Percentiles rank a stretch among this genome's conserved stretches.
These are phyloP conservation scores for Corymbia maculata DNA, from an alignment of 345 rosid species.

Conservation along the genomic window DNA sequence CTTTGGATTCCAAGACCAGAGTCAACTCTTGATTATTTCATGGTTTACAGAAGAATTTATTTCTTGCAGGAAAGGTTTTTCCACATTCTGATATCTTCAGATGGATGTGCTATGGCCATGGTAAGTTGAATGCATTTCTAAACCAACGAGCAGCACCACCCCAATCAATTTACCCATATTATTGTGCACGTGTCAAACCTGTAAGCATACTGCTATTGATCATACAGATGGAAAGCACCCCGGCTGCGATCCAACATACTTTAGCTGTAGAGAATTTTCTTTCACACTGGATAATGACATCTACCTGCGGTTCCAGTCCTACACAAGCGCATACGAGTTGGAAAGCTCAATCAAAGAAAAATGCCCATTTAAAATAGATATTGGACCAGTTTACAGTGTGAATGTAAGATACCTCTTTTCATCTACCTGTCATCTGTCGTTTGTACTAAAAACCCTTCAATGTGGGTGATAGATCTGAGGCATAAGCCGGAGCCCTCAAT, in stretches of 20 bases:
- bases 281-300: conserved; percentile 75
- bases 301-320: conserved; percentile 67
- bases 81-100: conserved; percentile 71
- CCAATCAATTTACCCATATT: not conserved
- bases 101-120: conserved; percentile 92
- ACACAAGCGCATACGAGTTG: conserved; percentile 44
- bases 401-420: conserved; percentile 36
- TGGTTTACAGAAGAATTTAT: not conserved
- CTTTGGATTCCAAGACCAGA: not conserved
- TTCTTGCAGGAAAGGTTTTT: conserved; percentile 65
- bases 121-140: conserved; percentile 17
- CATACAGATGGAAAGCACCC: conserved; percentile 87
- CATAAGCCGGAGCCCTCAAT: not conserved
- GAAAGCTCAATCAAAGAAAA: conserved; percentile 52
- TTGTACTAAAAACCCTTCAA: not conserved
- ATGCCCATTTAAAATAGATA: conserved; percentile 80
- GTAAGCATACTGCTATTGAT: not conserved
- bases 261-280: conserved; percentile 78
- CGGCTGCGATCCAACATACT: conserved; percentile 65
- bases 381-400: conserved; percentile 78
- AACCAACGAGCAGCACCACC: not conserved
- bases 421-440: not conserved
- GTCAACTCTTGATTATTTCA: not conserved
- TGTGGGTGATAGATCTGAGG: not conserved
- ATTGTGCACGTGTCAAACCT: not conserved